These are phyloP conservation scores for Xylaria sp. DNA, from an alignment of 2,329 filamentous ascomycete species.

Conservation along the genomic window DNA sequence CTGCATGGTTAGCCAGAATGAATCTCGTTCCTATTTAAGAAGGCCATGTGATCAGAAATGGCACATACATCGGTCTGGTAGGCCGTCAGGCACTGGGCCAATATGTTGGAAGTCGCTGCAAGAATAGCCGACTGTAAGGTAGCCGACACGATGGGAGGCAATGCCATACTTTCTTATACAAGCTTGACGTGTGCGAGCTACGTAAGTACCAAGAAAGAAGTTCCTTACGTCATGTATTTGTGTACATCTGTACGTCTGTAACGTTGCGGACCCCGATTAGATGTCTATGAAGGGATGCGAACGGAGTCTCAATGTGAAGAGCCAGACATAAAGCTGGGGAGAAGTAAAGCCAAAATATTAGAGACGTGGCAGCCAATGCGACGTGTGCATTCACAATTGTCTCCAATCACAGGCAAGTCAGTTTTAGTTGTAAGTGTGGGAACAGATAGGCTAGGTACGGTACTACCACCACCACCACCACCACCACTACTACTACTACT, in stretches of 20 bases:
- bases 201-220: no score
- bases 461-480: no score
- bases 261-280: neutral
- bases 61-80: slow-evolving; percentile 67
- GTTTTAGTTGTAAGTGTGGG: neutral
- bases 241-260: no score
- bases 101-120: slow-evolving; percentile 74
- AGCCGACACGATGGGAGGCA: slow-evolving; percentile 66
- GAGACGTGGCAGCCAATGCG: slow-evolving; percentile 27
- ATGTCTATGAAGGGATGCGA: neutral
- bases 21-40: neutral
- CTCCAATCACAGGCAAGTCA: slow-evolving; percentile 17
- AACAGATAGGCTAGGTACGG: neutral
- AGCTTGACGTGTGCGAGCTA: neutral
- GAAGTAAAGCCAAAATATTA: neutral
- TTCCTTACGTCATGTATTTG: neutral
- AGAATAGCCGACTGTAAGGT: slow-evolving; percentile 75
- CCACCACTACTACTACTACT: no score
- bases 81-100: slow-evolving; percentile 77
- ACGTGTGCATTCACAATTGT: slow-evolving; percentile 13
- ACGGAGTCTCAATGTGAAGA: neutral
- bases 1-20: slow-evolving; percentile 27
- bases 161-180: slow-evolving; percentile 46
- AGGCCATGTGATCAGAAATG: neutral
- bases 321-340: neutral